These are phyloP conservation scores for Waltiozyma sp. DNA, from an alignment of 1,139 yeast genomes.

Conservation along the genomic window DNA sequence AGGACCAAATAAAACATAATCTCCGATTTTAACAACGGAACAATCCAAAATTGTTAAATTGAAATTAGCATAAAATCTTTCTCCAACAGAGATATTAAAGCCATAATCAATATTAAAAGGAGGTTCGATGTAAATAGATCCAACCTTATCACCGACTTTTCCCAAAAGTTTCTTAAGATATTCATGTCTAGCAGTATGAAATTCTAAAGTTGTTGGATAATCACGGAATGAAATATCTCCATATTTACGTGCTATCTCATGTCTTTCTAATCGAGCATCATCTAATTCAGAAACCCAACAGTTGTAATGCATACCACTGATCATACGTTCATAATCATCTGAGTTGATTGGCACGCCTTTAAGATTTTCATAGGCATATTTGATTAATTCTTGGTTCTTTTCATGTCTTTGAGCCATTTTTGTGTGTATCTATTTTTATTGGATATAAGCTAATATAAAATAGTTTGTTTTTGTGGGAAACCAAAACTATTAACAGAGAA, in stretches of 20 bases:
- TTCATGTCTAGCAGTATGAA: constrained; percentile 26
- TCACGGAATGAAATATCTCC: constrained; percentile 30
- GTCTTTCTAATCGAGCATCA: constrained; percentile 20
- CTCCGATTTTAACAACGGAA: constrained; percentile 50
- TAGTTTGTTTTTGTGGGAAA: too few relatives aligned
- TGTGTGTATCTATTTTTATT: too few relatives aligned
- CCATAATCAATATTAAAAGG: constrained; percentile 54
- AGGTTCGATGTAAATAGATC: constrained; percentile 30
- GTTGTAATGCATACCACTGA: constrained; percentile 26
- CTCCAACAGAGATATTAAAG: constrained; percentile 39
- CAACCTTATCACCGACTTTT: constrained; percentile 24
- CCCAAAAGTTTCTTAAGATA: constrained; percentile 36
- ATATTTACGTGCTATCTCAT: constrained; percentile 30
- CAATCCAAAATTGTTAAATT: constrained; percentile 50
- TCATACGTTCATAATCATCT: too few relatives aligned
- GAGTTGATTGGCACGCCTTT: constrained; percentile 29
- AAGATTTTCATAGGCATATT: constrained; percentile 14
- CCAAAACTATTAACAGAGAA: too few relatives aligned
- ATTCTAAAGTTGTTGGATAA: constrained; percentile 20
- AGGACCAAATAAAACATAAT: constrained; percentile 52
- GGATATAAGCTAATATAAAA: too few relatives aligned
- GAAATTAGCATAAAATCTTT: constrained; percentile 43
- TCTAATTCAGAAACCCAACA: constrained; percentile 24
- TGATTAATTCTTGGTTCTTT: constrained; percentile 13
- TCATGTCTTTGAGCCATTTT: neutral